Percentiles rank a stretch among this genome's conserved stretches.
These are phyloP conservation scores for Raffaelea ambrosiae DNA, from an alignment of 2,329 filamentous ascomycete genomes.

Conservation along the genomic window DNA sequence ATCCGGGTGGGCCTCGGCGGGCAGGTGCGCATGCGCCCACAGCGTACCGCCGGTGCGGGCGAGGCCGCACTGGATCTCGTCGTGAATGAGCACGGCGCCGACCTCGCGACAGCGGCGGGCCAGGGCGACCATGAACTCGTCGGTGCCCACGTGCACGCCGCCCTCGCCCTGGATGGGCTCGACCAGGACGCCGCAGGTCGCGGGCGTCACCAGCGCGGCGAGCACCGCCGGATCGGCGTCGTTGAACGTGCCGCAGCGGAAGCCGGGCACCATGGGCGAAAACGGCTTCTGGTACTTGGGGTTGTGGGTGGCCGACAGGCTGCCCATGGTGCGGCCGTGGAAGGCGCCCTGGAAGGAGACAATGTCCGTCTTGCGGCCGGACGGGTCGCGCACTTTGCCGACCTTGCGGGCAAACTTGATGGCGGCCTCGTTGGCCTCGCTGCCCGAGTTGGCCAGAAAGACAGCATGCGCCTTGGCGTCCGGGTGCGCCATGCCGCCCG, in stretches of 20 bases:
- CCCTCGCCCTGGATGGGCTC: conserved; percentile 98
- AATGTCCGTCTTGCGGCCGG: conserved; percentile 68
- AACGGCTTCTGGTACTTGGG: conserved; percentile 97
- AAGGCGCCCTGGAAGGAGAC: conserved; percentile 90
- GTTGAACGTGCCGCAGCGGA: conserved; percentile 79
- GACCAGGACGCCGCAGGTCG: conserved; percentile 88
- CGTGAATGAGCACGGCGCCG: conserved; percentile 82
- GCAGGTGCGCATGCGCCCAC: conserved; percentile 77
- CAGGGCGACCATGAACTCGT: conserved; percentile 78
- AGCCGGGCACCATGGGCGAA: conserved; percentile 89
- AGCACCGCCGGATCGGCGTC: conserved; percentile 70
- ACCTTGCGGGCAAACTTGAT: conserved; percentile 95
- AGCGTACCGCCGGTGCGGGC: conserved; percentile 70
- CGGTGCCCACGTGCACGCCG: conserved; percentile 74
- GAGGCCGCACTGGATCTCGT: conserved; percentile 95
- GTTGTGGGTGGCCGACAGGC: conserved; percentile 91
- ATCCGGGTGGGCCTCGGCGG: conserved; percentile 79
- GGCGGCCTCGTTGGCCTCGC: conserved; percentile 94
- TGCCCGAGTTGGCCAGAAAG: conserved; percentile 94
- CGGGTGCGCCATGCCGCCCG: conserved; percentile 63
- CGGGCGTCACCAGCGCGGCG: conserved; percentile 65
- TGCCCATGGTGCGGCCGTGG: conserved; percentile 94
- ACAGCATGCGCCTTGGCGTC: conserved; percentile 59
- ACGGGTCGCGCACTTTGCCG: conserved; percentile 65
- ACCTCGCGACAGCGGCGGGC: conserved; percentile 78